Evolutionary conservation across 2,329 filamentous ascomycete genomes (phyloP), one percentile per base, ranked within the genome.

Genomic region (Beauveria sp.): DNA sequence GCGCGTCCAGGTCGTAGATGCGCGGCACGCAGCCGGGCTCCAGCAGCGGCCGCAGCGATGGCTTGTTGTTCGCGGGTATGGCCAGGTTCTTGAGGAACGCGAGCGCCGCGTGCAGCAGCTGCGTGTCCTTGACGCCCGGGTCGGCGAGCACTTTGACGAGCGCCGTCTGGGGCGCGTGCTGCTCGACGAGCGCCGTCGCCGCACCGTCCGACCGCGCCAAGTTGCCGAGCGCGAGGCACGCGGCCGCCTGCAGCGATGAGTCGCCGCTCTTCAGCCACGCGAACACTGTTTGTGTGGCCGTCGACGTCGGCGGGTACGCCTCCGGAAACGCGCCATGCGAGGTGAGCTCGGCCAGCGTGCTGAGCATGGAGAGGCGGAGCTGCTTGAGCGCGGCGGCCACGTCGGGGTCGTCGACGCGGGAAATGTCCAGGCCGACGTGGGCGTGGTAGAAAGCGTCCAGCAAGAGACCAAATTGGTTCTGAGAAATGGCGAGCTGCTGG

Each of bases 21-120:
- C 78, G 77, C 0, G 85, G 83, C 1, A 87, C 74, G 38, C 79
- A 72, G 3, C 66, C 61, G 0, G 73, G 66, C 6, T 77, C 73
- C 3, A 86, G 73, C 2, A 86, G 71, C 5, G 72, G 71, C 18
- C 80, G 80, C 1, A 88, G 74, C 0, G 72, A 53, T 2, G 75
- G 64, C 69, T 86, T 87, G 71, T 87, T 87, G 28, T 70, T 68
- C 0, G 72, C 61, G 0, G 84, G 82, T 56, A 88, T 83, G 28
- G 85, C 82, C 9, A 88, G 79, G 69, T 88, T 88, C 70, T 86
- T 87, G 63, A 87, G 78, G 67, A 86, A 86, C 8, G 83, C 81
- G 20, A 88, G 74, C 2, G 77, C 74, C 1, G 83, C 78, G 67
- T 87, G 84, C 0, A 85, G 74, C 18, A 85, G 78, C 63, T 86